Evolutionary conservation across 192 early-diverging fungal genomes (phyloP).

Genomic region (Dispira simplex): DNA sequence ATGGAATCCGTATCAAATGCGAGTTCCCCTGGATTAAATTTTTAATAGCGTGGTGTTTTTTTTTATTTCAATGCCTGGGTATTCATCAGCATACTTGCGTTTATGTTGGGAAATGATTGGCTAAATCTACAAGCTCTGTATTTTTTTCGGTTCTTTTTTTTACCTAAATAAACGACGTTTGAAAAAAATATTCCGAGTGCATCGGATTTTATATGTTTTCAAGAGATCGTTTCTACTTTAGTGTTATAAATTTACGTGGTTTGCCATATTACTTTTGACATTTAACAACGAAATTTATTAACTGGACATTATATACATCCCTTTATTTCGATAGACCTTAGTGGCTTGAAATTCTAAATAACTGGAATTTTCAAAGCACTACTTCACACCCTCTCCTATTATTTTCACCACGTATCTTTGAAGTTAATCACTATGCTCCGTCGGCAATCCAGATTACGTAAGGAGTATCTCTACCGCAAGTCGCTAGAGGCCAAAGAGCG

Average conservation of each 20-base stretch:
- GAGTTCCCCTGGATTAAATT: background rate
- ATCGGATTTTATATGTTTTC: background rate
- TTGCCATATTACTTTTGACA: background rate
- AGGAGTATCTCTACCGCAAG: conserved; percentile 97
- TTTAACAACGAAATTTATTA: background rate
- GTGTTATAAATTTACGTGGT: background rate
- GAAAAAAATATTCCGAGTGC: background rate
- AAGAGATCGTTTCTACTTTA: background rate
- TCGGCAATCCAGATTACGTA: conserved; percentile 69
- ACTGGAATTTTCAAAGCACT: background rate
- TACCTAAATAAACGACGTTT: background rate
- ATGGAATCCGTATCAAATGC: background rate
- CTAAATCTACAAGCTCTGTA: background rate
- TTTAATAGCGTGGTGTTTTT: background rate
- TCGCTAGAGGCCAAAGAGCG: conserved; percentile 86
- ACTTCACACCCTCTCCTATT: background rate
- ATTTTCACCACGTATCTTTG: background rate
- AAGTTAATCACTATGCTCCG: conserved; percentile 37
- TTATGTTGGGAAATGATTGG: background rate
- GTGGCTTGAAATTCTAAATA: too few species aligned
- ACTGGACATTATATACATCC: background rate
- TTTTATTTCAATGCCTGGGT: background rate
- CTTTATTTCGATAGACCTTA: background rate
- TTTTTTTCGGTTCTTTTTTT: background rate
- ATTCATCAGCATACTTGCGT: background rate